These are phyloP conservation scores for Apiospora hydei DNA, from an alignment of 2,329 filamentous ascomycete genomes.

Conservation along the genomic window DNA sequence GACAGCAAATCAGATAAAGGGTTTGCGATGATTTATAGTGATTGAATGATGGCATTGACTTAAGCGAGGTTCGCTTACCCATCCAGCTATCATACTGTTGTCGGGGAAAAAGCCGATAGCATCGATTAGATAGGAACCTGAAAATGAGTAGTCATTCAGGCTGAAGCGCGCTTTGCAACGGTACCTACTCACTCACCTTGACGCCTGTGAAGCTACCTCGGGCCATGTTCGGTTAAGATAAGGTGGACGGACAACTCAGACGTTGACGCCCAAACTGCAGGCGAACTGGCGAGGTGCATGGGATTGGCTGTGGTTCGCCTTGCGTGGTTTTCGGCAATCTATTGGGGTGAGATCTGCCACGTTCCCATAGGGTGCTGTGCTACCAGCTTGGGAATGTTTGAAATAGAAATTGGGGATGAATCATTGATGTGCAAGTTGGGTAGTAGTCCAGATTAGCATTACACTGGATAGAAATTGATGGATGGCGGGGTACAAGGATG, in stretches of 20 bases:
- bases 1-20: background rate
- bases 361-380: background rate
- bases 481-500: constrained; percentile 5
- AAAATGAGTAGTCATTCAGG: constrained; percentile 4
- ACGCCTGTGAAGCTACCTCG: background rate
- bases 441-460: constrained; percentile 8
- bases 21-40: background rate
- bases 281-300: background rate
- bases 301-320: background rate
- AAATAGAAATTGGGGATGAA: constrained; percentile 3
- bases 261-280: constrained; percentile 12
- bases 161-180: background rate
- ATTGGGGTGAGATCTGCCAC: constrained; percentile 3
- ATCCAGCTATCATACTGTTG: background rate
- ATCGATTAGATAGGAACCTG: background rate
- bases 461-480: background rate
- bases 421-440: background rate
- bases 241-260: constrained; percentile 11
- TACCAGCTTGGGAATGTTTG: background rate
- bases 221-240: background rate
- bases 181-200: background rate
- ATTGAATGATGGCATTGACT: background rate
- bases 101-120: background rate
- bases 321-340: constrained; percentile 6
- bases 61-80: constrained; percentile 1